A percentile compares a stretch with the other conserved stretches of the same genome.
These are phyloP conservation scores for Zygnema circumcarinatum DNA, from an alignment of 139 green algal species.

Conservation along the genomic window DNA sequence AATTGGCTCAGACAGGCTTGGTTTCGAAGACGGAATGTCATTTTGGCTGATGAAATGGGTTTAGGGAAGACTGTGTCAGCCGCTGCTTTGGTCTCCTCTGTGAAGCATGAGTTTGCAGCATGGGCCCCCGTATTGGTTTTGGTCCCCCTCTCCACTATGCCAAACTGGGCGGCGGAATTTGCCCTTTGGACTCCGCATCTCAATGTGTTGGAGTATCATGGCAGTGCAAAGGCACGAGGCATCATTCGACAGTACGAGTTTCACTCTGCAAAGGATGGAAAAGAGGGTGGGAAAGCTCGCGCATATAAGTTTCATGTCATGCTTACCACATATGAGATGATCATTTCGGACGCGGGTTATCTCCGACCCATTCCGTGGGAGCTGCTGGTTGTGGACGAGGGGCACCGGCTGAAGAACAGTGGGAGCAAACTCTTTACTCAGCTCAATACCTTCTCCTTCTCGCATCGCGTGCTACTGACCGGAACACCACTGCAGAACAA, in stretches of 20 bases:
- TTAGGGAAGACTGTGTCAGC: constrained; percentile 78
- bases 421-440: constrained; percentile 53
- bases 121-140: constrained; percentile 80
- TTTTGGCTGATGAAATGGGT: constrained; percentile 96
- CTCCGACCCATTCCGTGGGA: constrained; percentile 74
- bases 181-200: constrained; percentile 76
- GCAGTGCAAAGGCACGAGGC: constrained; percentile 58
- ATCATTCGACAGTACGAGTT: constrained; percentile 78
- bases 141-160: constrained; percentile 86
- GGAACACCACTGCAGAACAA: constrained; percentile 79
- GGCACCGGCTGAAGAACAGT: constrained; percentile 85
- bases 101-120: constrained; percentile 42
- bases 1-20: constrained; percentile 59
- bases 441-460: constrained; percentile 62
- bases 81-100: constrained; percentile 33
- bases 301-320: constrained; percentile 77
- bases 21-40: constrained; percentile 70
- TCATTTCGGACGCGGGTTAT: constrained; percentile 77
- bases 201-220: constrained; percentile 69
- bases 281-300: background rate
- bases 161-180: constrained; percentile 93
- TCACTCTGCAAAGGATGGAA: background rate
- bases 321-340: constrained; percentile 91
- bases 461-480: constrained; percentile 91
- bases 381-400: constrained; percentile 78